Evolutionary conservation across 257 asterid species (phyloP), one percentile per base, ranked within the genome.

Genomic region (Leonotis leonurus): DNA sequence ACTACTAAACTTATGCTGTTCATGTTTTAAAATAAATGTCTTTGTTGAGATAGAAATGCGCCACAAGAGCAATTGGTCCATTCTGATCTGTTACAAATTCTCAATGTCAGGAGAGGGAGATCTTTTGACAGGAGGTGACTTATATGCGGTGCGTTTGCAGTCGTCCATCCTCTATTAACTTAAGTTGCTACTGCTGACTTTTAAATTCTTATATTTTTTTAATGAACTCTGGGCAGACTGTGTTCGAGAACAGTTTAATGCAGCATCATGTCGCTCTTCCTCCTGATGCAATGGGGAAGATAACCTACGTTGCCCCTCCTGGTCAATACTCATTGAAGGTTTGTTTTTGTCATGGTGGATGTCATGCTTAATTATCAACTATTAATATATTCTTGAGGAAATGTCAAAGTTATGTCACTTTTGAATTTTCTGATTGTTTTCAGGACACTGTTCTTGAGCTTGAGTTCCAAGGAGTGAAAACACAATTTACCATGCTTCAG

Each of bases 391-490:
- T 53, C 48, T 50, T 0, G 56, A 17, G 3, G 45, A 14, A 13
- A 52, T 37, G 1, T 3, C 48, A n/a, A 53, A 67, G 12, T 26
- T 54, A 46, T 30, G 43, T 40, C 50, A 16, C 39, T 41, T 32
- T 73, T 46, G 65, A 46, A 36, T 61, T 40, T 14, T 75, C 66
- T 60, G 25, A 62, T 52, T 20, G 62, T 68, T 36, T 78, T 74
- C 95, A 92, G 99, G 99, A 92, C 63, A 89, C 89, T 53, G 99
- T 92, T 72, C 89, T 92, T 57, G 99, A 89, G 87, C 99, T 92
- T 60, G 99, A 92, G 81, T 92, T 92, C 76, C 99, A 92, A 72
- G 99, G 99, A 14, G 95, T 92, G 72, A 89, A 78, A 74, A 92
- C 89, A 74, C 77, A 80, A 53, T 81, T 80, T 74, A 92, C 99